Evolutionary conservation across 106 monocot genomes (phyloP), one percentile per base, ranked within the genome.

Genomic region (Vanilla planifolia): DNA sequence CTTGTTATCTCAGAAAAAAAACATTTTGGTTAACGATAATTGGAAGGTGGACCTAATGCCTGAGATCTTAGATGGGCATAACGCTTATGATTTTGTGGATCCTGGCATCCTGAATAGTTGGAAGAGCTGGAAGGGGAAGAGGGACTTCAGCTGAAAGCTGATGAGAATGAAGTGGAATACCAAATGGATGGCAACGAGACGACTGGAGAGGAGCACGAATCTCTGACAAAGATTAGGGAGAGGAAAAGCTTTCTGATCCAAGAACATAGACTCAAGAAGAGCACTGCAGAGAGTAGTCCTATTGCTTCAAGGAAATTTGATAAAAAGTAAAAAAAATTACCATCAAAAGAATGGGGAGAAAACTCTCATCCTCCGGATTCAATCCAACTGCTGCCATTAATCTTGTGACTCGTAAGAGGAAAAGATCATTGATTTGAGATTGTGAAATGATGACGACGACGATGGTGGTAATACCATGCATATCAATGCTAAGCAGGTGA

Each of bases 1-100:
- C 96, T 61, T 84, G 91, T 8, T 88, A 70, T 53, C 68, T 98
- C 4, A 92, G 52, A 69, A 98, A 98, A 43, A 81, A 92, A 82
- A 98, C 43, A 56, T 98, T 15, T 75, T 98, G 72, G 88, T 71
- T 6, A 26, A 77, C 36, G 79, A 87, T n/a, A 87, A 88, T 13
- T 98, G 96, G 96, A 98, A 98, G 77, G 91, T 92, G 25, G 96
- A 98, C 63, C 53, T 75, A 6, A 79, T 98, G 75, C 96, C 96
- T 8, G 96, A 92, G 60, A 88, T 98, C 59, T 62, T 98, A 34
- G 96, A 98, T 63, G 96, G 96, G 23, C 96, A 98, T 62, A 98
- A 98, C 62, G 75, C 92, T 1, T 73, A 78, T 64, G 96, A 98
- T 72, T 98, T 92, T 69, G 63, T 91, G 33, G 96, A 98, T 75